Evolutionary conservation across 805 yeast species (phyloP).

Genomic region (Alloascoidea africana): DNA sequence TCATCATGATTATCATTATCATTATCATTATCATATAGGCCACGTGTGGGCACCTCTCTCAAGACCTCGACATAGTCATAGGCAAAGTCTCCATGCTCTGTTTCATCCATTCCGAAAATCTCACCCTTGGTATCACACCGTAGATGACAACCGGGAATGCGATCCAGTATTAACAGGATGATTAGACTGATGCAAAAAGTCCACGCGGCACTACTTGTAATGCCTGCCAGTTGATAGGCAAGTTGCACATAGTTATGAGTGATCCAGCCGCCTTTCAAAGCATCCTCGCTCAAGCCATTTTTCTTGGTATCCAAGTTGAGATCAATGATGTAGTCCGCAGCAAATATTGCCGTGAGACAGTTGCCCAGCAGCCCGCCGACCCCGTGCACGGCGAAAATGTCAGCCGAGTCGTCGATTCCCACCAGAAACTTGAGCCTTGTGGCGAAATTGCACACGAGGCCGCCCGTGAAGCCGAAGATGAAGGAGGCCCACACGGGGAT

Average conservation of each 20-base stretch:
- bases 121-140: conserved; percentile 82
- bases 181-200: conserved; percentile 59
- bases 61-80: conserved; percentile 22
- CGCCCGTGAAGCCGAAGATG: conserved; percentile 60
- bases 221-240: conserved; percentile 79
- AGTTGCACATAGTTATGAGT: conserved; percentile 72
- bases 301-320: conserved; percentile 34
- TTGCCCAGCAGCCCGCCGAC: conserved; percentile 80
- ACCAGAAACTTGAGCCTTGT: conserved; percentile 63
- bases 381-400: conserved; percentile 85
- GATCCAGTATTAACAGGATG: conserved; percentile 51
- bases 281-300: conserved; percentile 29
- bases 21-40: conserved; percentile 1
- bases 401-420: conserved; percentile 87
- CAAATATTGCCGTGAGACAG: conserved; percentile 78
- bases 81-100: conserved; percentile 85
- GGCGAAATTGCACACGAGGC: conserved; percentile 67
- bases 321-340: conserved; percentile 73
- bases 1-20: conserved; percentile 1
- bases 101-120: conserved; percentile 72
- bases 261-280: conserved; percentile 74
- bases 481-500: conserved; percentile 77
- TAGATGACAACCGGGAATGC: conserved; percentile 65
- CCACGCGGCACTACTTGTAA: conserved; percentile 58
- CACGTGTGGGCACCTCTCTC: conserved; percentile 3